Conservation (phyloP, 1,284 basidiomycete genomes). For the Rhodotorula sp. region DNA sequence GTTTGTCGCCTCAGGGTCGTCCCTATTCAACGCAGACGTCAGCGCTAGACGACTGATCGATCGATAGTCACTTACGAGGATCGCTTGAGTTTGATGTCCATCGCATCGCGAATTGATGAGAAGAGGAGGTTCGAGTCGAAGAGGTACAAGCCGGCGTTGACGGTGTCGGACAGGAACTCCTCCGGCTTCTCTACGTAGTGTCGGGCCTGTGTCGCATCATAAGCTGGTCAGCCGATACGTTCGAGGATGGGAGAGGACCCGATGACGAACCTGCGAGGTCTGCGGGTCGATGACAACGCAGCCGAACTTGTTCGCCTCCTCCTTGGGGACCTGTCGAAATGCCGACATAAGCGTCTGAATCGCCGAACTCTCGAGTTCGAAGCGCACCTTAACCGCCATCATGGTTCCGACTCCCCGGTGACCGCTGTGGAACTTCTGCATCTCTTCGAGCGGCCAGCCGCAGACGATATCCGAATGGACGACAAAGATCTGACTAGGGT, state of each 20-base stretch:
- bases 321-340: conserved; percentile 49
- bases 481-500: conserved; percentile 55
- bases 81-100: conserved; percentile 54
- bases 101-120: conserved; percentile 55
- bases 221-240: background rate
- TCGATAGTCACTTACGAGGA: conserved; percentile 45
- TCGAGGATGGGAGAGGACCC: too few species aligned
- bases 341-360: background rate
- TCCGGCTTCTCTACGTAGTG: conserved; percentile 49
- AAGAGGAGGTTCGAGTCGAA: conserved; percentile 56
- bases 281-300: conserved; percentile 54
- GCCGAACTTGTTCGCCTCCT: conserved; percentile 54
- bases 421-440: conserved; percentile 53
- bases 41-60: background rate
- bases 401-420: conserved; percentile 57
- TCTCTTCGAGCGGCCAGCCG: conserved; percentile 50
- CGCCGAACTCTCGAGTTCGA: background rate
- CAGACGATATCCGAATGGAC: conserved; percentile 58
- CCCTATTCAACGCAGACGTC: conserved; percentile 38
- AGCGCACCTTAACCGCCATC: conserved; percentile 52
- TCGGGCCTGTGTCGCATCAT: background rate
- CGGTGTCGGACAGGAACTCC: conserved; percentile 54
- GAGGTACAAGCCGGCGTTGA: conserved; percentile 53
- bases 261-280: conserved; percentile 39
- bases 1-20: conserved; percentile 51